Percentiles rank a stretch among this genome's conserved stretches.
Evolutionary conservation across 1,284 basidiomycete species (phyloP).

Genomic region (Cryptococcus sp.): DNA sequence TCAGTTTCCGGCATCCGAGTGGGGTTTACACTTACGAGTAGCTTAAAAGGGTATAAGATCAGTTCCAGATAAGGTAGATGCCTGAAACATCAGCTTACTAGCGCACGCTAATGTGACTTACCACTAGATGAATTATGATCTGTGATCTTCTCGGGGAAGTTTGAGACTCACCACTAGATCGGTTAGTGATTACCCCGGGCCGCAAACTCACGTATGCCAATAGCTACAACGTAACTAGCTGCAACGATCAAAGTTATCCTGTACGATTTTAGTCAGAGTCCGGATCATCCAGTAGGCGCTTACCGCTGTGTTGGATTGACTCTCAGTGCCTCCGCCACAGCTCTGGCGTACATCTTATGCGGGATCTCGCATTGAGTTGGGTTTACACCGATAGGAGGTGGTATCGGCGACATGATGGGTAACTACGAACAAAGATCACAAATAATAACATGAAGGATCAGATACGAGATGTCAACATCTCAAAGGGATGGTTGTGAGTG

Average conservation of each 20-base stretch:
- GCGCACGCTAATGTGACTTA: neutral
- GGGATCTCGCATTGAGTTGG: neutral
- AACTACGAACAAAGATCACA: neutral
- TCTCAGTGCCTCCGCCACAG: constrained; percentile 1
- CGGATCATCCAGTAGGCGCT: neutral
- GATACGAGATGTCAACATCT: neutral
- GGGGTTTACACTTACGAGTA: constrained; percentile 42
- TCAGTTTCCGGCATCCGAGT: constrained; percentile 2
- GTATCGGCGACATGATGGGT: neutral
- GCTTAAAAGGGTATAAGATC: constrained; percentile 63
- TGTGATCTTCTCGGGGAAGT: neutral
- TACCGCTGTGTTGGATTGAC: constrained; percentile 3
- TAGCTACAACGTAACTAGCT: constrained; percentile 3
- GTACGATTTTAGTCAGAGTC: neutral
- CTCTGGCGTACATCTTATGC: neutral
- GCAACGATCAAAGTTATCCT: constrained; percentile 7
- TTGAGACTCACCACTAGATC: neutral
- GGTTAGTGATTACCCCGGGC: neutral
- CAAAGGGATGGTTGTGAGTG: neutral
- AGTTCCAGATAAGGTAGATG: neutral
- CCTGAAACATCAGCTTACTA: neutral
- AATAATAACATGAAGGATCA: neutral
- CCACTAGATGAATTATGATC: too few species aligned
- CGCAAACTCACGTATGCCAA: neutral
- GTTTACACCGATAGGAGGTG: neutral